A percentile compares a stretch with the other conserved stretches of the same genome.
Conservation (phyloP, 768 basidiomycete species). For the Mycena floridula region DNA sequence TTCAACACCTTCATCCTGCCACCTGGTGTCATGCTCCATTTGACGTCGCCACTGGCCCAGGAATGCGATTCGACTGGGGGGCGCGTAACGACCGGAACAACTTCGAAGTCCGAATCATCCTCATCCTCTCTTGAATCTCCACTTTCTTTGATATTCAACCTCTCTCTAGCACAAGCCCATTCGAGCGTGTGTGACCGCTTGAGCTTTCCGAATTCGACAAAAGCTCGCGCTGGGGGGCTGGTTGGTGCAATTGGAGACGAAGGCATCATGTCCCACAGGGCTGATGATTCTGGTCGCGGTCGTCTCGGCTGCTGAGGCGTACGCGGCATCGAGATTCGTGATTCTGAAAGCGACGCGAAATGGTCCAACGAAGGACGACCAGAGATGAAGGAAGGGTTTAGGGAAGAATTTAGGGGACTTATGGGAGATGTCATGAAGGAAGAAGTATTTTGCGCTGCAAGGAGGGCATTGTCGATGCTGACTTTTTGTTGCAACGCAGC, state of each 20-base stretch:
- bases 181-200: constrained; percentile 55
- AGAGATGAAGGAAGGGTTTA: constrained; percentile 3
- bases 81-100: neutral
- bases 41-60: neutral
- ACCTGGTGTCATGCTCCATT: neutral
- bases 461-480: constrained; percentile 16
- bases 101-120: neutral
- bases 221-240: constrained; percentile 42
- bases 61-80: neutral
- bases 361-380: constrained; percentile 42
- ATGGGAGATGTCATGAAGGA: constrained; percentile 22
- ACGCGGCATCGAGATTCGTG: constrained; percentile 9
- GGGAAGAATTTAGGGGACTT: constrained; percentile 12
- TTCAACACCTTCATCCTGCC: constrained; percentile 1
- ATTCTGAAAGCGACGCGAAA: constrained; percentile 50
- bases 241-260: constrained; percentile 55
- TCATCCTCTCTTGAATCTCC: too few relatives aligned
- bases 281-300: constrained; percentile 25
- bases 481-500: constrained; percentile 5
- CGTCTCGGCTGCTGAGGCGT: constrained; percentile 11
- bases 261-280: constrained; percentile 53
- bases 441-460: constrained; percentile 25
- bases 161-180: constrained; percentile 61
- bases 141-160: constrained; percentile 10
- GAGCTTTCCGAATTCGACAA: constrained; percentile 40